Base-by-base conservation (phyloP, 1,284 basidiomycete genomes). In the Peniophora sp. region DNA sequence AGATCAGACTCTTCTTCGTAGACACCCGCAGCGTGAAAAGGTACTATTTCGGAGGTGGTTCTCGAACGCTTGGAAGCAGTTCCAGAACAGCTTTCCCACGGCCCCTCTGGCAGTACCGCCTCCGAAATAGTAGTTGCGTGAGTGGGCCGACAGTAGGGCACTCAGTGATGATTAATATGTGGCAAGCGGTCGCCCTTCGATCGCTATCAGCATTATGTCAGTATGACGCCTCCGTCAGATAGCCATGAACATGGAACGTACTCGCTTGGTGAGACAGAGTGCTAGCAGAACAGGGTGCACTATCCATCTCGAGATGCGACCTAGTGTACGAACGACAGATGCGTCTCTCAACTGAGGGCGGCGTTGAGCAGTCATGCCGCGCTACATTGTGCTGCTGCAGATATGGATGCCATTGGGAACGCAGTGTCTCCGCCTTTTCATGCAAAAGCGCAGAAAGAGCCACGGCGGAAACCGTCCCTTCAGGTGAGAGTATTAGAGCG, bases 11-110 rank as follows among this genome's bases (percentile, higher is more conserved):
- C 12, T 12, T 32, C 27, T 6, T 32, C 27, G 34, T 55, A 56
- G 23, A 52, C 23, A 9, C 59, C 61, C 23, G 61, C 61, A 19
- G 62, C 62, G 49, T 63, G 62, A 27, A 64, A 50, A 9, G 63
- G 63, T 20, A 64, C n/a, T n/a, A n/a, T n/a, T n/a, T n/a, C n/a
- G n/a, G n/a, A n/a, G n/a, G n/a, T n/a, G n/a, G n/a, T n/a, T n/a
- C n/a, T n/a, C n/a, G n/a, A n/a, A n/a, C n/a, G n/a, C n/a, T n/a
- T n/a, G n/a, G n/a, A n/a, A n/a, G n/a, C n/a, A n/a, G n/a, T n/a
- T n/a, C n/a, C n/a, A n/a, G n/a, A n/a, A n/a, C n/a, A n/a, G n/a
- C n/a, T n/a, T n/a, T n/a, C n/a, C n/a, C n/a, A n/a, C n/a, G n/a
- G n/a, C n/a, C n/a, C n/a, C n/a, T n/a, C n/a, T n/a, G n/a, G n/a